Evolutionary conservation across 2,329 filamentous ascomycete genomes (phyloP).

Genomic region (Fusarium musae): DNA sequence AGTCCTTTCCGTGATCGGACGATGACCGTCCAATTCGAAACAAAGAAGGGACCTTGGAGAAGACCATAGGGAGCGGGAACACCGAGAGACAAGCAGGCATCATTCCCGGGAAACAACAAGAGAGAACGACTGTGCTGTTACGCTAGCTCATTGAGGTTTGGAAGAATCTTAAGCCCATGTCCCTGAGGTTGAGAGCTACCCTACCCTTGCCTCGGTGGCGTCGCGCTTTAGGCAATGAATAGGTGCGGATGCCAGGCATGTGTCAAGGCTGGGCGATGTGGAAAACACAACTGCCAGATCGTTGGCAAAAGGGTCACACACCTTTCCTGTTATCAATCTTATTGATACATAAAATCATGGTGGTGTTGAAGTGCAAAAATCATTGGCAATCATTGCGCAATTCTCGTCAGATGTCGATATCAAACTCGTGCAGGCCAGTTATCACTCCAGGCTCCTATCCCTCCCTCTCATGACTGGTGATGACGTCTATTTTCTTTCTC

Average conservation of each 20-base stretch:
- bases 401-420: neutral
- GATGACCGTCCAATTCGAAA: slow-evolving; percentile 35
- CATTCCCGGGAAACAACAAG: slow-evolving; percentile 41
- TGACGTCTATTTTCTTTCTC: slow-evolving; percentile 36
- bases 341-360: neutral
- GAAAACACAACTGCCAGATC: slow-evolving; percentile 36
- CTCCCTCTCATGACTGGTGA: slow-evolving; percentile 17
- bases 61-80: slow-evolving; percentile 40
- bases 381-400: neutral
- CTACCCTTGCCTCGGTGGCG: slow-evolving; percentile 41
- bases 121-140: slow-evolving; percentile 1
- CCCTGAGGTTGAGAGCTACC: slow-evolving; percentile 6
- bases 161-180: slow-evolving; percentile 6
- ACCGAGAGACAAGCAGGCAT: slow-evolving; percentile 44
- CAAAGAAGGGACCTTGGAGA: slow-evolving; percentile 35
- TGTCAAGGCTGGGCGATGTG: slow-evolving; percentile 32
- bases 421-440: neutral
- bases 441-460: neutral
- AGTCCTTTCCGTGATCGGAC: slow-evolving; percentile 35
- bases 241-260: slow-evolving; percentile 22
- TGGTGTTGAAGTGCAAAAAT: neutral
- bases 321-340: slow-evolving; percentile 43
- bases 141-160: slow-evolving; percentile 29
- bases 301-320: slow-evolving; percentile 13
- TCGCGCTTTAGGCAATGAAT: slow-evolving; percentile 34